Base-by-base conservation (phyloP, 305 asterid genomes). In the Euphrasia arctica region DNA sequence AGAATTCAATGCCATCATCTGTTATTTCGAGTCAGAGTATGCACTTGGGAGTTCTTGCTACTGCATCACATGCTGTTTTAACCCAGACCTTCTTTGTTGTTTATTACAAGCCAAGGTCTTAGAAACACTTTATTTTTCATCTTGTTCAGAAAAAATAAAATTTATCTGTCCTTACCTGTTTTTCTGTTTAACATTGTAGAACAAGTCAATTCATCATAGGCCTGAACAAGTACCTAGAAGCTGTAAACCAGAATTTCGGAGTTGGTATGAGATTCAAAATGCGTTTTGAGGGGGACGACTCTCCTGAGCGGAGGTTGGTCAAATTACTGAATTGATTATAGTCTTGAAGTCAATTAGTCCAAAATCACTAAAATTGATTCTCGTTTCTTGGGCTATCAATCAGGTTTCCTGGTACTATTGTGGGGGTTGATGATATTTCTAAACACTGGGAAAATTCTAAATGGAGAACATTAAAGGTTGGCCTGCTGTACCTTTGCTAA, bases 21-120 rank as follows among this genome's bases (percentile, higher is more conserved):
- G 95, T 93, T 70, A 90, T 93, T 65, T 93, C 99, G 66, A 93
- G 99, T 71, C 99, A 90, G 64, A 90, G 97, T 79, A 90, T 93
- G 96, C 99, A 90, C 69, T 71, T 93, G 58, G 99, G 99, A 66
- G 95, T 93, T 48, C 96, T 93, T 66, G 99, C 99, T 58, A 90
- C 97, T 65, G 99, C 97, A 41, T 86, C 95, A 66, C 97, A 93
- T 77, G 97, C 99, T 14, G 80, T 88, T 50, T 58, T 75, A 50
- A 85, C 95, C 18, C 87, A 77, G 63, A 86, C 97, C 14, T 27
- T 71, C 47, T 93, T 93, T 75, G 88, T 86, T 75, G 97, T 93
- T 66, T 88, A 80, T 72, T 93, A 93, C 86, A 93, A 93, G 72
- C 97, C 97, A 31, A 93, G 97, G 99, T 93, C 58, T 51, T 55